These are phyloP conservation scores for Solanum pinnatisectum DNA, from an alignment of 257 asterid species.

Conservation along the genomic window DNA sequence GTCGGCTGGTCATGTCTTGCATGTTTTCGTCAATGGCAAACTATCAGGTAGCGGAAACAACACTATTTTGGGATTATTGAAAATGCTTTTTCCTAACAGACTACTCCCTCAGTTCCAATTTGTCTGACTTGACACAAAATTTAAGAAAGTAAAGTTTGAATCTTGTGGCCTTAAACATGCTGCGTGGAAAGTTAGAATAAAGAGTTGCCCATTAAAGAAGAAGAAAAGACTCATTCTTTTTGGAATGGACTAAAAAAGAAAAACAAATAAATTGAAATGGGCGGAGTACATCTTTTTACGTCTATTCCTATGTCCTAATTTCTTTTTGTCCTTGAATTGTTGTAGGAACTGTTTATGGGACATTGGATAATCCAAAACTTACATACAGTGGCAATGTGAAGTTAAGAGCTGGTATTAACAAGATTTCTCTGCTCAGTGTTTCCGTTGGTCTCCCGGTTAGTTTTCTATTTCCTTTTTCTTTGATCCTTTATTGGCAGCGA, in stretches of 20 bases:
- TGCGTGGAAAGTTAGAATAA: background rate
- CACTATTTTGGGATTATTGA: background rate
- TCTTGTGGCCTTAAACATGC: background rate
- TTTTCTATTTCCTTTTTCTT: background rate
- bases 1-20: slow-evolving; percentile 93
- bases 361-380: slow-evolving; percentile 52
- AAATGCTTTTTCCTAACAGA: background rate
- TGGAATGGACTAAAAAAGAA: background rate
- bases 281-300: background rate
- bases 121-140: background rate
- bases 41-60: slow-evolving; percentile 40
- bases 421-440: slow-evolving; percentile 74
- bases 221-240: background rate
- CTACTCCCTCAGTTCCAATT: background rate
- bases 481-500: background rate
- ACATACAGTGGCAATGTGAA: slow-evolving; percentile 42
- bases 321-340: background rate
- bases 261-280: background rate
- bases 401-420: slow-evolving; percentile 65
- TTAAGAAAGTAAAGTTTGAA: background rate
- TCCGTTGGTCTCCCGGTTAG: slow-evolving; percentile 85
- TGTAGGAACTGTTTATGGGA: slow-evolving; percentile 56
- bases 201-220: background rate
- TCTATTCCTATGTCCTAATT: background rate
- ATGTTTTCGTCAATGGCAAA: slow-evolving; percentile 64